Percentiles rank a stretch among this genome's conserved stretches.
Conservation (phyloP, 2,329 filamentous ascomycete species). For the Coniochaeta sp. region DNA sequence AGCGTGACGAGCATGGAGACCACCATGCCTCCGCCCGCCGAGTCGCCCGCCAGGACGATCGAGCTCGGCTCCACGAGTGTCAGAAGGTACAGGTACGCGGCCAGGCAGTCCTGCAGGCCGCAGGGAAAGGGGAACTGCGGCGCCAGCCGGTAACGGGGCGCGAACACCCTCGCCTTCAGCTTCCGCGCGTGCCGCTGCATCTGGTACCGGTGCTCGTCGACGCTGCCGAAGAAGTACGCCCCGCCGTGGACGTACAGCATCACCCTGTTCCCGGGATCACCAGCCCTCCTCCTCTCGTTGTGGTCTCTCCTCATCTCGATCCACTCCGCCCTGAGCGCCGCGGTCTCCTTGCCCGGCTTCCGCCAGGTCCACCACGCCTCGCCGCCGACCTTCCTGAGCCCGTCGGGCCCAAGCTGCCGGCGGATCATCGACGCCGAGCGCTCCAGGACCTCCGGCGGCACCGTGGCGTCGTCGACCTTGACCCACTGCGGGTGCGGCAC, state of each 20-base stretch:
- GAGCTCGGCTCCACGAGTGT: constrained; percentile 69
- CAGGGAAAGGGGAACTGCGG: constrained; percentile 97
- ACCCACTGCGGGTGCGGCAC: constrained; percentile 88
- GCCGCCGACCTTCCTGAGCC: constrained; percentile 71
- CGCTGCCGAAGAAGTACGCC: constrained; percentile 90
- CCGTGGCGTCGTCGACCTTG: constrained; percentile 61
- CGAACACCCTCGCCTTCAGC: constrained; percentile 81
- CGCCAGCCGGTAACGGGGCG: constrained; percentile 77
- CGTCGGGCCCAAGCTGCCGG: constrained; percentile 69
- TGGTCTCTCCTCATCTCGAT: constrained; percentile 89
- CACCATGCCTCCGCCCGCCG: constrained; percentile 87
- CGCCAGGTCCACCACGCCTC: constrained; percentile 88
- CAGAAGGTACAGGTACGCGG: constrained; percentile 79
- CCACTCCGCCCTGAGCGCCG: constrained; percentile 75
- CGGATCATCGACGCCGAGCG: constrained; percentile 61
- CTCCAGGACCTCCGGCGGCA: constrained; percentile 57
- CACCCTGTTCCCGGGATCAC: constrained; percentile 59
- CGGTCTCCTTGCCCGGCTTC: constrained; percentile 40
- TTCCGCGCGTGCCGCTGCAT: constrained; percentile 94
- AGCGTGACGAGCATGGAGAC: constrained; percentile 71
- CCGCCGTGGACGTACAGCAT: constrained; percentile 95
- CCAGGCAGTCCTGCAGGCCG: constrained; percentile 81
- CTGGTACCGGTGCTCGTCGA: constrained; percentile 97
- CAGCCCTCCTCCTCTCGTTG: constrained; percentile 57
- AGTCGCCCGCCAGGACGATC: constrained; percentile 86